Evolutionary conservation across 208 protist species (phyloP), one percentile per base, ranked within the genome.

Genomic region (Porcisia deanei): DNA sequence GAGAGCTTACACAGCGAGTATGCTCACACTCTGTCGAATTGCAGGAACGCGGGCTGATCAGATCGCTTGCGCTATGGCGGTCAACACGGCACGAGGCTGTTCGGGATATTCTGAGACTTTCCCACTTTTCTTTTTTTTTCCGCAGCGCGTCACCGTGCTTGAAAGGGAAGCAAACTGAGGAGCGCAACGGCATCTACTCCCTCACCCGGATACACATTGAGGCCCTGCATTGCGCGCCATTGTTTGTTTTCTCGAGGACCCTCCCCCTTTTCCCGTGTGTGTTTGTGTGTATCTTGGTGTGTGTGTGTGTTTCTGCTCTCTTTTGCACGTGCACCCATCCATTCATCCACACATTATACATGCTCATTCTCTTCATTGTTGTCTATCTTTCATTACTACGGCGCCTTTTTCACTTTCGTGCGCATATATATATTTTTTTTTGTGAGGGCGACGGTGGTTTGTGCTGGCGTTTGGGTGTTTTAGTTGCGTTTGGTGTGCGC

Each of bases 1-100:
- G 65, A 72, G 20, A 77, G 77, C 65, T 63, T 73, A 18, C 45
- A 73, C 58, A 52, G 58, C 54, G 77, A 64, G 12, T 34, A 34
- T 12, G 49, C 20, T 37, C 37, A 7, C 52, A 20, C 34, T 20
- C 12, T 2, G 7, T 41, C 16, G 16, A n/a, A 58, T 8, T 10
- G n/a, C 25, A 58, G 47, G 3, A 45, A 43, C 16, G 7, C 47
- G n/a, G 16, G 39, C 25, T 6, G 45, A 1, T n/a, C 65, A 16
- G 66, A 59, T 41, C 30, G 70, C 68, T 30, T 52, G 9, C 60
- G 55, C 30, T 52, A 73, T 10, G 68, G 71, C 12, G 18, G 52
- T 5, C 49, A 34, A 43, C 57, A 65, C 30, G 59, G 20, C 4
- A 74, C 59, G 30, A 55, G 20, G 25, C 37, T 83, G 10, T 72